Evolutionary conservation across 2,329 filamentous ascomycete species (phyloP).

Genomic region (Teratosphaeria epicoccoides): DNA sequence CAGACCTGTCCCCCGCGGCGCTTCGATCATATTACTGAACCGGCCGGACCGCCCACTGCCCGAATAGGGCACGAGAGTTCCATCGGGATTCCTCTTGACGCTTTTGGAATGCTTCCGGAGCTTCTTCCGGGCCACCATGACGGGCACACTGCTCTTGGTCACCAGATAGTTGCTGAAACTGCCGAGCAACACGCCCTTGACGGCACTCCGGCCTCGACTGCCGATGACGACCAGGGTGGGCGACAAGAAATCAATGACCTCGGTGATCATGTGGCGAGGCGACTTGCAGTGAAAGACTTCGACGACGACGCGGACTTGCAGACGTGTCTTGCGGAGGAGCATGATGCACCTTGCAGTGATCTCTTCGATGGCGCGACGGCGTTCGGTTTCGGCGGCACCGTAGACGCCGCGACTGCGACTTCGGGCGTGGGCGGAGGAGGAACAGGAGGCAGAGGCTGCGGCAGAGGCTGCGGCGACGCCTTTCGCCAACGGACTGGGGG

Average conservation of each 20-base stretch:
- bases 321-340: slow-evolving; percentile 74
- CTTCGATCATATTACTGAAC: slow-evolving; percentile 26
- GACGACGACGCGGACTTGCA: slow-evolving; percentile 87
- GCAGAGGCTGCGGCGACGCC: slow-evolving; percentile 7
- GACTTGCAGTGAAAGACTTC: slow-evolving; percentile 98
- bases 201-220: slow-evolving; percentile 76
- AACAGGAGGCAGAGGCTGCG: no score
- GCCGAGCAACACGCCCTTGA: slow-evolving; percentile 90
- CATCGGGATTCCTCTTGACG: slow-evolving; percentile 29
- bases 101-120: slow-evolving; percentile 63
- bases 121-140: slow-evolving; percentile 93
- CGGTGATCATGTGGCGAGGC: slow-evolving; percentile 88
- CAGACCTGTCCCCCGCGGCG: slow-evolving; percentile 21
- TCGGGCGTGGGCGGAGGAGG: slow-evolving; percentile 10
- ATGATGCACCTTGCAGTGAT: slow-evolving; percentile 80
- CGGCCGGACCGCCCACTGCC: slow-evolving; percentile 20
- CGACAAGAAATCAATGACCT: slow-evolving; percentile 87
- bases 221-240: slow-evolving; percentile 90
- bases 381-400: slow-evolving; percentile 59
- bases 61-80: slow-evolving; percentile 22
- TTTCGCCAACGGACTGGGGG: slow-evolving; percentile 19
- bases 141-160: slow-evolving; percentile 89
- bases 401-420: slow-evolving; percentile 29
- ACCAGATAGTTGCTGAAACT: slow-evolving; percentile 97
- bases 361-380: slow-evolving; percentile 66